Conservation (phyloP, 768 basidiomycete species). For the Rhodotorula sphaerocarpa region DNA sequence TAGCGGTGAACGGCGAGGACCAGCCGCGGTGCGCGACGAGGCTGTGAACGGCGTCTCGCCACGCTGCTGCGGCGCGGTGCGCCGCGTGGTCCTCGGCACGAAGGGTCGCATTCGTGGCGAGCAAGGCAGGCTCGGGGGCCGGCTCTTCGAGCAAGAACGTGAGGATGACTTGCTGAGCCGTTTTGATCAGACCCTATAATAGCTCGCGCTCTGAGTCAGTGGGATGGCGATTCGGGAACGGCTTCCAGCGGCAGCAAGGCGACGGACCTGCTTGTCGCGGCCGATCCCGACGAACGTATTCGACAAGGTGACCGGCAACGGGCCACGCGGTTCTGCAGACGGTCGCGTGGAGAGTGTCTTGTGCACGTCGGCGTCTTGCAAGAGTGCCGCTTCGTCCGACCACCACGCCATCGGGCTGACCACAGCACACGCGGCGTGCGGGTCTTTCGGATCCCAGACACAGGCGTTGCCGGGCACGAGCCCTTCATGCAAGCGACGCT, state of each 20-base stretch:
- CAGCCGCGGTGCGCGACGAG: conserved; percentile 11
- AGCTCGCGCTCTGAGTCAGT: neutral
- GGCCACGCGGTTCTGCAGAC: too few species aligned
- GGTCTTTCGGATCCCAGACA: conserved; percentile 52
- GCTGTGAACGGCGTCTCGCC: conserved; percentile 23
- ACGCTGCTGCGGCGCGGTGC: conserved; percentile 44
- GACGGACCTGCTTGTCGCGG: conserved; percentile 27
- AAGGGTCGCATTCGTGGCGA: conserved; percentile 42
- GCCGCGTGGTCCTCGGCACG: conserved; percentile 39
- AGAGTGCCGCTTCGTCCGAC: neutral
- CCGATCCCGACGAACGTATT: neutral
- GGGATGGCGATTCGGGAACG: neutral
- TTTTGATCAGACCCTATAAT: conserved; percentile 46
- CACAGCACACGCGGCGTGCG: conserved; percentile 37
- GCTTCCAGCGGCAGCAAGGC: too few species aligned
- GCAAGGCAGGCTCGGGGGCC: conserved; percentile 41
- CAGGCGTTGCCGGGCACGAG: conserved; percentile 17
- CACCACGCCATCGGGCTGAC: neutral
- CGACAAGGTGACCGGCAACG: neutral
- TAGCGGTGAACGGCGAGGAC: neutral
- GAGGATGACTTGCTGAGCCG: conserved; percentile 61
- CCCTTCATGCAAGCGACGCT: conserved; percentile 47
- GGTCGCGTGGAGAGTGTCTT: neutral
- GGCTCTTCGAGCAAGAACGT: conserved; percentile 73
- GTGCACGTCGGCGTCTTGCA: neutral